Base-by-base conservation (phyloP, 2,329 filamentous ascomycete genomes). In the Dichotomopilus funicola region DNA sequence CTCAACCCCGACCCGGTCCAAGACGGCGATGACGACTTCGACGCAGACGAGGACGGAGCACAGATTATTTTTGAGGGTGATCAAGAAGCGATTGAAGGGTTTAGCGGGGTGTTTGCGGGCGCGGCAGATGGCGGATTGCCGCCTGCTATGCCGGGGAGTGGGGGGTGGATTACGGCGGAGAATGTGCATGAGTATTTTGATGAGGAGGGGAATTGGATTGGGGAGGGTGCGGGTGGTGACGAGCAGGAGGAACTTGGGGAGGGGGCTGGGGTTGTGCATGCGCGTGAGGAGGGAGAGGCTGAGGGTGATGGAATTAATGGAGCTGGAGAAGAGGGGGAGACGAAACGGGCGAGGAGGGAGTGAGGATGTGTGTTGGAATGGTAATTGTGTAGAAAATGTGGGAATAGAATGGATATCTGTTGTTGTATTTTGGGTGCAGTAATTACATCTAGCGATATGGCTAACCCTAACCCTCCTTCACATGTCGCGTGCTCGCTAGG, bases 101-200 rank as follows among this genome's bases (percentile, higher is more conserved):
- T 82, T 63, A 73, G 75, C 0, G 81, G 81, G 9, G 80, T 83
- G 5, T 69, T 81, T 59, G 56, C 58, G 1, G 62, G 63, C 0
- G 56, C 58, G 4, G 42, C 37, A 5, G 59, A 64, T 38, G 79
- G 79, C 0, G 78, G 76, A 1, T 66, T 86, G 31, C 83, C 83
- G n/a, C 82, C 83, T 1, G 80, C 84, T 0, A 81, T 88, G 69
- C 86, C 88, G 0, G 87, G 88, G 1, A 89, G 87, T 49, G 82
- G 81, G 0, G 88, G 88, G 0, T 92, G 88, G 88, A 91, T 97
- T 66, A 97, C 92, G 12, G 88, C 89, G 7, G 92, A 96, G 55
- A 97, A 96, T 65, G 85, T 95, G 68, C 78, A 87, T 61, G 82
- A 95, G 63, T 95, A 84, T 66, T 88, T 94, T 70, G 88, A 94